Evolutionary conservation across 768 basidiomycete species (phyloP).

Genomic region (Phylloporus scabripes): DNA sequence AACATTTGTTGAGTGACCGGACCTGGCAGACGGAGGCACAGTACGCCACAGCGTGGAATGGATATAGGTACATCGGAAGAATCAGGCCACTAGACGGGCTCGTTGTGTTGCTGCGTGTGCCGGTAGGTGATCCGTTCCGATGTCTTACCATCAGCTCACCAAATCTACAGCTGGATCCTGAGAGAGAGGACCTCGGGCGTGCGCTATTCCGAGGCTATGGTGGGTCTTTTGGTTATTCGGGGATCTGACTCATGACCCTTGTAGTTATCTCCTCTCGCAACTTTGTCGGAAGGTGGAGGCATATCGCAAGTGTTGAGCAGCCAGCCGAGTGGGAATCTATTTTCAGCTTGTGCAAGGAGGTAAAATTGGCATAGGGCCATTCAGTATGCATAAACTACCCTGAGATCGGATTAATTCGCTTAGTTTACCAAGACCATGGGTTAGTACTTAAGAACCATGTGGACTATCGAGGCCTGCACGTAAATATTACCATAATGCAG

Average conservation of each 20-base stretch:
- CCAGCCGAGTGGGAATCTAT: slow-evolving; percentile 45
- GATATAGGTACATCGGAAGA: slow-evolving; percentile 50
- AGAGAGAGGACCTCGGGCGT: slow-evolving; percentile 30
- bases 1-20: slow-evolving; percentile 1
- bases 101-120: slow-evolving; percentile 47
- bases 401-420: neutral
- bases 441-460: neutral
- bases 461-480: neutral
- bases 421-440: neutral
- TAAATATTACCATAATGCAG: neutral
- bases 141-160: slow-evolving; percentile 3
- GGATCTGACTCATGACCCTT: slow-evolving; percentile 7
- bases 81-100: slow-evolving; percentile 57
- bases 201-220: slow-evolving; percentile 47
- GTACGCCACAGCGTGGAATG: slow-evolving; percentile 52
- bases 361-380: slow-evolving; percentile 12
- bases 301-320: slow-evolving; percentile 28
- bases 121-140: slow-evolving; percentile 33
- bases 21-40: slow-evolving; percentile 40
- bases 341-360: slow-evolving; percentile 47
- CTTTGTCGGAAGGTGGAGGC: slow-evolving; percentile 46
- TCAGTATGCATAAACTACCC: slow-evolving; percentile 1
- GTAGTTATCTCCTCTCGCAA: slow-evolving; percentile 47
- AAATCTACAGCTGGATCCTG: slow-evolving; percentile 17
- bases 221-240: slow-evolving; percentile 14